These are phyloP conservation scores for Cutaneotrichosporon sp. DNA, from an alignment of 1,284 basidiomycete species.

Conservation along the genomic window DNA sequence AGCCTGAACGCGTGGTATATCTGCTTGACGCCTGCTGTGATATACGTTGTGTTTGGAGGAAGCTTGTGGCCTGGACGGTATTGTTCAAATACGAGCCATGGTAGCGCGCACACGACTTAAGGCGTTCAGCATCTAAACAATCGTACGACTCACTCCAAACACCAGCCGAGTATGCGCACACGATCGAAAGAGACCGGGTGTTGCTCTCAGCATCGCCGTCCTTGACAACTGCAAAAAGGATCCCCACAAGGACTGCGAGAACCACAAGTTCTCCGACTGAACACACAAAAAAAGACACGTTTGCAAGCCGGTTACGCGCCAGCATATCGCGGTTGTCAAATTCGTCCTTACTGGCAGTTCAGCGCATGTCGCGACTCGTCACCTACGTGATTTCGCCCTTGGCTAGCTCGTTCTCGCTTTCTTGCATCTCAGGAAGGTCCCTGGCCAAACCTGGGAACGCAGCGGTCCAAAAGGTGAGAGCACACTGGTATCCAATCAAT, in stretches of 20 bases:
- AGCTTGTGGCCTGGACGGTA: slow-evolving; percentile 24
- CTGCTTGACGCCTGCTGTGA: slow-evolving; percentile 49
- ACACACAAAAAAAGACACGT: slow-evolving; percentile 61
- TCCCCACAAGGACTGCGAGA: slow-evolving; percentile 47
- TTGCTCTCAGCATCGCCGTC: slow-evolving; percentile 73
- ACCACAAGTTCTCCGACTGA: slow-evolving; percentile 49
- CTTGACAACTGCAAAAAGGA: slow-evolving; percentile 55
- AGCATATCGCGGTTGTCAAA: slow-evolving; percentile 51
- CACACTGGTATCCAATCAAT: slow-evolving; percentile 70
- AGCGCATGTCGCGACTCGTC: background rate
- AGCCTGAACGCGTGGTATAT: slow-evolving; percentile 62
- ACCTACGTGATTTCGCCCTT: slow-evolving; percentile 18
- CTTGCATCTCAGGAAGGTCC: slow-evolving; percentile 22
- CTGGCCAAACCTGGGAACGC: slow-evolving; percentile 23
- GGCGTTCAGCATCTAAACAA: background rate
- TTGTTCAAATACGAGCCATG: slow-evolving; percentile 22
- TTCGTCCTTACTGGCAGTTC: slow-evolving; percentile 55
- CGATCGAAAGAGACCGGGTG: slow-evolving; percentile 67
- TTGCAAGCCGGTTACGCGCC: slow-evolving; percentile 21
- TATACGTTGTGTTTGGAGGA: slow-evolving; percentile 15
- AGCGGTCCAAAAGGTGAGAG: slow-evolving; percentile 23
- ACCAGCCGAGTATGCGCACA: slow-evolving; percentile 68
- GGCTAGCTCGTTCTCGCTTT: slow-evolving; percentile 18
- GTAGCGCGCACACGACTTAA: slow-evolving; percentile 15
- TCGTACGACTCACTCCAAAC: slow-evolving; percentile 65